These are phyloP conservation scores for Sechiopsis laciniata DNA, from an alignment of 306 rosid species.

Conservation along the genomic window DNA sequence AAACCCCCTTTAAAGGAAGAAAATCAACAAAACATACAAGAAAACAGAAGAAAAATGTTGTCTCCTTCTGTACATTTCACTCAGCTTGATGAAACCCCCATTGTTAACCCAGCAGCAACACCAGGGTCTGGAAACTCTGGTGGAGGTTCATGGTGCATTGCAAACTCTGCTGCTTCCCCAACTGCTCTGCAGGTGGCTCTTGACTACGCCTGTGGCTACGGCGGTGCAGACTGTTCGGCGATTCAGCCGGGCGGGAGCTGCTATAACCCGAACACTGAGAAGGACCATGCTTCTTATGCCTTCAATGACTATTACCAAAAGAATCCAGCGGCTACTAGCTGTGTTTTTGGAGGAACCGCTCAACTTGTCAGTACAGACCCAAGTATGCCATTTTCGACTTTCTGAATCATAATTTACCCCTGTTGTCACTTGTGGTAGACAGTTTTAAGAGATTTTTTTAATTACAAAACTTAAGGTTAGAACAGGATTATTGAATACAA, in stretches of 20 bases:
- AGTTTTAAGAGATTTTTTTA: background rate
- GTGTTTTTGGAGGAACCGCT: slow-evolving; percentile 80
- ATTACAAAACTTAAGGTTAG: background rate
- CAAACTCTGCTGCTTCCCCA: slow-evolving; percentile 56
- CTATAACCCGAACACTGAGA: slow-evolving; percentile 62
- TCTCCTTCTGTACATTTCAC: slow-evolving; percentile 34
- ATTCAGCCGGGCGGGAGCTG: slow-evolving; percentile 65
- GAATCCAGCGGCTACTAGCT: slow-evolving; percentile 76
- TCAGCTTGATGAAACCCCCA: slow-evolving; percentile 50
- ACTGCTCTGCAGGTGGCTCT: slow-evolving; percentile 79
- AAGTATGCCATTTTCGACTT: slow-evolving; percentile 52
- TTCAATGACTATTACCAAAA: slow-evolving; percentile 78
- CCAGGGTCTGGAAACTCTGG: slow-evolving; percentile 25
- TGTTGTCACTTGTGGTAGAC: background rate
- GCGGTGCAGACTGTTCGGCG: slow-evolving; percentile 75
- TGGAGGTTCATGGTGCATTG: slow-evolving; percentile 79
- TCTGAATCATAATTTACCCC: background rate
- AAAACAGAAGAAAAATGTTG: slow-evolving; percentile 32
- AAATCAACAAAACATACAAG: slow-evolving; percentile 31
- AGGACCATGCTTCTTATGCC: slow-evolving; percentile 84
- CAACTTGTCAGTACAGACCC: slow-evolving; percentile 60
- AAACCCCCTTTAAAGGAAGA: slow-evolving; percentile 36
- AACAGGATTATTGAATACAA: background rate
- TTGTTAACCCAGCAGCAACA: background rate
- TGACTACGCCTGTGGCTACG: slow-evolving; percentile 87